Base-by-base conservation (phyloP, 2,329 filamentous ascomycete species). In the Aurifilum marmelostoma region DNA sequence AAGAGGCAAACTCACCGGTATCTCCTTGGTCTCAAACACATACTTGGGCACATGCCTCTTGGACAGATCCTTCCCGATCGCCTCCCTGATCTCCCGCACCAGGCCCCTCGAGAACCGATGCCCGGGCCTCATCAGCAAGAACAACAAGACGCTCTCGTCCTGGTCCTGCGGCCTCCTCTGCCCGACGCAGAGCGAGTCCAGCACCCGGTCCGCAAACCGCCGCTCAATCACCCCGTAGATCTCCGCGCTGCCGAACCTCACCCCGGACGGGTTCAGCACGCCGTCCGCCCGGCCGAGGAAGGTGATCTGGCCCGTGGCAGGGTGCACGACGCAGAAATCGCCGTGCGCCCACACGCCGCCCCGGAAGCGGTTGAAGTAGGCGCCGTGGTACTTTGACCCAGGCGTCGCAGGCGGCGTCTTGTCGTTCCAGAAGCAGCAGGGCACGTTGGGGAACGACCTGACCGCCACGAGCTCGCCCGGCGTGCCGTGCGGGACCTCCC, bases 191-290 rank as follows among this genome's bases (percentile, higher is more conserved):
- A 96, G 83, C n/a, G 89, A 89, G 75, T 96, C 93, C 4, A 83
- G 83, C 3, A 96, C 80, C 63, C 84, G 81, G 21, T 85, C 83
- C 0, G 87, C 81, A 71, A 95, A 94, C 67, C 85, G 81, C 32
- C 83, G 80, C 78, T 93, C 91, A 4, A 94, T 78, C 0, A 94
- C 90, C 16, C 85, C 86, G 77, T 96, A 97, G 43, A 96, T 91
- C 77, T 96, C 93, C 0, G 91, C 89, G 5, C 88, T 91, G 0
- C 92, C 93, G 74, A 96, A 97, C 0, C 92, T 85, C 14, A 96
- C 89, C 0, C 92, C 92, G 8, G 86, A 89, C 0, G 92, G 92
- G 75, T 96, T 96, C 65, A 96, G 80, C 2, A 96, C 92, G 16
- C 92, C 92, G 75, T 96, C 92, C 2, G 88, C 90, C 1, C 92